Percentiles rank a stretch among this genome's conserved stretches.
phyloP scores from a whole-genome alignment of 371 early-diverging fungal species.

The Apophysomyces sp. region DNA sequence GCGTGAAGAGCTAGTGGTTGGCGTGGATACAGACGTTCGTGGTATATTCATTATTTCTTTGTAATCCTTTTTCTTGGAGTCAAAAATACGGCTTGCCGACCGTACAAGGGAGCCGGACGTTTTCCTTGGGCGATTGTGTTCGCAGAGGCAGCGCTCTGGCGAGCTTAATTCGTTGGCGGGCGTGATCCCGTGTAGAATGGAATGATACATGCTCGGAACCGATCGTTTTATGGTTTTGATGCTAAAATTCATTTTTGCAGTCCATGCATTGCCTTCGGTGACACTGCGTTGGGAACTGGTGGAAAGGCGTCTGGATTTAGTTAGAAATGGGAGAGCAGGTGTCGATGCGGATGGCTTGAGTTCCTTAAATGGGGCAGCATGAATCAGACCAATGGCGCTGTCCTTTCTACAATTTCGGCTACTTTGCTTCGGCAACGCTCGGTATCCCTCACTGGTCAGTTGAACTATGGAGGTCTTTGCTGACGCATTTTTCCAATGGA shows the following conservation, averaged over 20 bases:
- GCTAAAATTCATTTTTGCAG: conserved; percentile 30
- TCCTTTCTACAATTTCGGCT: conserved; percentile 22
- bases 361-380: conserved; percentile 1
- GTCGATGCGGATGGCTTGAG: conserved; percentile 19
- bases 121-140: background rate
- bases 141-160: background rate
- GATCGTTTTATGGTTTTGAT: conserved; percentile 33
- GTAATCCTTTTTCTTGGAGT: background rate
- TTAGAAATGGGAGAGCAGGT: conserved; percentile 17
- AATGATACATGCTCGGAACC: conserved; percentile 29
- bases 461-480: background rate
- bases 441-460: background rate
- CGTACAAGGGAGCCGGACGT: background rate
- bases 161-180: background rate
- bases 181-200: conserved; percentile 18
- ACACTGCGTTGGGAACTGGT: conserved; percentile 22
- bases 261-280: conserved; percentile 26
- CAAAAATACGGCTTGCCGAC: conserved; percentile 5
- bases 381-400: conserved; percentile 31
- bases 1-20: background rate
- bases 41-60: background rate
- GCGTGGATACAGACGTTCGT: conserved; percentile 8
- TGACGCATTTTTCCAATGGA: background rate
- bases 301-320: conserved; percentile 21
- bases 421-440: background rate